These are phyloP conservation scores for Cystobasidium ongulense DNA, from an alignment of 768 basidiomycete genomes.

Conservation along the genomic window DNA sequence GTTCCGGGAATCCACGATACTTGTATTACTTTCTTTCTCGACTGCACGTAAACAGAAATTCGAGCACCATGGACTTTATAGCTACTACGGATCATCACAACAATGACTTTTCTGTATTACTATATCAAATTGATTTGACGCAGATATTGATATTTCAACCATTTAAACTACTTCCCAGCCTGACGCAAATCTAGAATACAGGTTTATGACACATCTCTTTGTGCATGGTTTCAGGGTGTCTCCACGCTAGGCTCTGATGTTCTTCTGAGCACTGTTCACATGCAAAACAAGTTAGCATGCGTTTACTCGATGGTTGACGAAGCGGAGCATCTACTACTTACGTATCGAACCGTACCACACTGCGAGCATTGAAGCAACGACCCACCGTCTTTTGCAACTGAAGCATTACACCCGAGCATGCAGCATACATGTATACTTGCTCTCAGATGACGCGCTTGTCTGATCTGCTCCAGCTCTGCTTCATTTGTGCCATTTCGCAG, in stretches of 20 bases:
- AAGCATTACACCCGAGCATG: not conserved
- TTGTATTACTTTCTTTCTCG: no score
- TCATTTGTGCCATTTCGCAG: not conserved
- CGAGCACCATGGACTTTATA: no score
- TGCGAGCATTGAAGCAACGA: slow-evolving; percentile 27
- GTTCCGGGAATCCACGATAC: not conserved
- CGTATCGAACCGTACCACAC: slow-evolving; percentile 24
- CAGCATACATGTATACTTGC: slow-evolving; percentile 2
- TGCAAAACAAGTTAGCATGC: not conserved
- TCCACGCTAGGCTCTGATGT: slow-evolving; percentile 23
- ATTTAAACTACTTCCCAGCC: no score
- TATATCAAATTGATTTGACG: no score
- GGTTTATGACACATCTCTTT: slow-evolving; percentile 29
- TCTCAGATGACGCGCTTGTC: not conserved
- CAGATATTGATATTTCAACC: no score
- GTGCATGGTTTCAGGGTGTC: slow-evolving; percentile 9
- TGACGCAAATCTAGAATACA: not conserved
- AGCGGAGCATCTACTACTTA: not conserved
- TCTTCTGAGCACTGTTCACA: slow-evolving; percentile 11
- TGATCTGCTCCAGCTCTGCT: not conserved
- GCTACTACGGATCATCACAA: no score
- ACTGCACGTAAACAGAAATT: no score
- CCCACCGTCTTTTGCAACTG: slow-evolving; percentile 1
- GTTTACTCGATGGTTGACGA: not conserved
- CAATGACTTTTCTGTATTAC: no score